These are phyloP conservation scores for Ogataea wickerhamii DNA, from an alignment of 805 yeast species.

Conservation along the genomic window DNA sequence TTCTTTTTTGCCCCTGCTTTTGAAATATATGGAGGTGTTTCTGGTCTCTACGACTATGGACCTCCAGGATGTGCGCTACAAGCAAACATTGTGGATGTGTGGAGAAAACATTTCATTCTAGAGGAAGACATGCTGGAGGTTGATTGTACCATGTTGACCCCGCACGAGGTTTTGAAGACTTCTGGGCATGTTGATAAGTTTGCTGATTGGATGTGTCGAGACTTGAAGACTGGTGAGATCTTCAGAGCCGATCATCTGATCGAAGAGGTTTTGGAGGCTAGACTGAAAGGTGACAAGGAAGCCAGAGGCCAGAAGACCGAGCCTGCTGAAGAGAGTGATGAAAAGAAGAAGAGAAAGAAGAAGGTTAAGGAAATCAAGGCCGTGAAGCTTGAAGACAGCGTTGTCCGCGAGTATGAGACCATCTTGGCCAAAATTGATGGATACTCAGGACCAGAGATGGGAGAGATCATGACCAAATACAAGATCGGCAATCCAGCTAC, in stretches of 20 bases:
- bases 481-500: conserved; percentile 90
- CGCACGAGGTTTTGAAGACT: conserved; percentile 95
- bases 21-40: conserved; percentile 97
- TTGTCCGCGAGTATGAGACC: conserved; percentile 75
- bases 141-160: conserved; percentile 97
- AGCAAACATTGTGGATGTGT: conserved; percentile 87
- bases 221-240: conserved; percentile 92
- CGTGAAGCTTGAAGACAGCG: conserved; percentile 77
- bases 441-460: conserved; percentile 87
- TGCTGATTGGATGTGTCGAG: conserved; percentile 99
- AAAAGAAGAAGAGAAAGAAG: conserved; percentile 90
- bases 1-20: conserved; percentile 97
- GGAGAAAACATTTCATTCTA: conserved; percentile 96
- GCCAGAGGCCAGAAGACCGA: conserved; percentile 83
- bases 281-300: conserved; percentile 94
- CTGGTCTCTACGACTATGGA: conserved; percentile 97
- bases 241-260: conserved; percentile 98
- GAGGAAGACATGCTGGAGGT: conserved; percentile 99
- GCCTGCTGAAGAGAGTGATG: conserved; percentile 63
- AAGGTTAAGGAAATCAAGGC: conserved; percentile 94
- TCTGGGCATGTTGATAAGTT: conserved; percentile 99
- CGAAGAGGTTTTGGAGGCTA: conserved; percentile 94
- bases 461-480: conserved; percentile 78
- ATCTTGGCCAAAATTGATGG: conserved; percentile 95
- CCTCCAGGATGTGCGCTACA: conserved; percentile 99